Evolutionary conservation across 1,284 basidiomycete species (phyloP).

Genomic region (Bjerkandera adusta): DNA sequence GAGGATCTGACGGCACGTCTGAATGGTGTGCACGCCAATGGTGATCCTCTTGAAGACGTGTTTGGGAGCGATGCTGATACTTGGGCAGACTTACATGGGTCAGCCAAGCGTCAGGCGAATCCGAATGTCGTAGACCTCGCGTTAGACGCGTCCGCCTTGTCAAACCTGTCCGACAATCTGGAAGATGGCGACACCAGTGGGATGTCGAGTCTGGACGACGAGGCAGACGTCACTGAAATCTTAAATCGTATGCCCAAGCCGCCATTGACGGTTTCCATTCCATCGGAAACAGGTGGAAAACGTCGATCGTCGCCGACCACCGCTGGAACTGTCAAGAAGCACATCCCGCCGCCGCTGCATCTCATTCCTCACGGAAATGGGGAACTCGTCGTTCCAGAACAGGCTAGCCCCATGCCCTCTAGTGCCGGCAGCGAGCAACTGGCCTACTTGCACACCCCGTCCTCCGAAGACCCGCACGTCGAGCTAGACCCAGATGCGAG

Average conservation of each 20-base stretch:
- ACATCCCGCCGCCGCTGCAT: slow-evolving; percentile 50
- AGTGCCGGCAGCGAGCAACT: slow-evolving; percentile 27
- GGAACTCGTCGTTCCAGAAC: slow-evolving; percentile 17
- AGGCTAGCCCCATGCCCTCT: slow-evolving; percentile 18
- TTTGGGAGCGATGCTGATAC: slow-evolving; percentile 60
- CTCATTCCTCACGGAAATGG: slow-evolving; percentile 28
- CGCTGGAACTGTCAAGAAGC: slow-evolving; percentile 26
- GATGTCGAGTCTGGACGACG: slow-evolving; percentile 17
- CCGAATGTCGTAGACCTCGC: slow-evolving; percentile 53
- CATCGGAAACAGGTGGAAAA: slow-evolving; percentile 18
- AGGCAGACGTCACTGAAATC: slow-evolving; percentile 27
- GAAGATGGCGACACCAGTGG: slow-evolving; percentile 26
- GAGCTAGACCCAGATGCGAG: slow-evolving; percentile 1
- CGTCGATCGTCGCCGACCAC: slow-evolving; percentile 29
- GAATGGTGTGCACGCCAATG: slow-evolving; percentile 16
- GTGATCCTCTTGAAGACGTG: slow-evolving; percentile 45
- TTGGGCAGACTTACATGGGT: slow-evolving; percentile 52
- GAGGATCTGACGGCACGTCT: slow-evolving; percentile 23
- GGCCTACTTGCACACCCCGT: slow-evolving; percentile 30
- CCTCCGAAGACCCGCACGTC: slow-evolving; percentile 12
- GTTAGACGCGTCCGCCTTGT: slow-evolving; percentile 48
- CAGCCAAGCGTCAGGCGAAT: slow-evolving; percentile 30
- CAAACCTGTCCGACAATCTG: slow-evolving; percentile 33
- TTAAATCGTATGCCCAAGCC: slow-evolving; percentile 31
- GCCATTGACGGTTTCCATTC: slow-evolving; percentile 30